A percentile compares a stretch with the other conserved stretches of the same genome.
Evolutionary conservation across 805 yeast species (phyloP).

Genomic region (Tetrapisispora fleetii): DNA sequence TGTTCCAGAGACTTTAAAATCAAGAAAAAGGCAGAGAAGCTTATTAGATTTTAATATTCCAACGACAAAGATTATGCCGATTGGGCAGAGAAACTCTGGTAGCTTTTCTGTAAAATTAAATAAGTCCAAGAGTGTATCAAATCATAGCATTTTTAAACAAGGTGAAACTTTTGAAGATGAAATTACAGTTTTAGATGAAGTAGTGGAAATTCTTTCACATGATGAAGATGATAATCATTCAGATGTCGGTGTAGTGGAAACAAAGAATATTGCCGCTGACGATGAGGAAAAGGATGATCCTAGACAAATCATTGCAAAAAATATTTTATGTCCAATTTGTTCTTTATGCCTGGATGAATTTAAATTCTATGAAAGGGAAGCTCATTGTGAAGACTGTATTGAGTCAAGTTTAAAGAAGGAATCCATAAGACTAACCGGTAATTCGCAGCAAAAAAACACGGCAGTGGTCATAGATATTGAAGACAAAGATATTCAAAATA

Average conservation of each 20-base stretch:
- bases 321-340: conserved; percentile 45
- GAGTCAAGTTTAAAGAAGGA: conserved; percentile 2
- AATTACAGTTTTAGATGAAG: neutral
- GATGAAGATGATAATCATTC: neutral
- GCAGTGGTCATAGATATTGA: neutral
- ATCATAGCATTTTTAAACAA: neutral
- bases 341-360: conserved; percentile 30
- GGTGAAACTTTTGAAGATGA: conserved; percentile 6
- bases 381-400: conserved; percentile 50
- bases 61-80: conserved; percentile 8
- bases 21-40: conserved; percentile 16
- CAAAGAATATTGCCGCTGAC: neutral
- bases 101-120: conserved; percentile 3
- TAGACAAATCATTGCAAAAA: neutral
- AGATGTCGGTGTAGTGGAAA: neutral
- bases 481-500: neutral
- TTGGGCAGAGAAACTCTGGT: conserved; percentile 1
- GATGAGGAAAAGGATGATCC: neutral
- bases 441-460: neutral
- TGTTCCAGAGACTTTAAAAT: neutral
- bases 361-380: conserved; percentile 34
- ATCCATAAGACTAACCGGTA: too few relatives aligned
- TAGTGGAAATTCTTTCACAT: neutral
- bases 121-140: conserved; percentile 1
- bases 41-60: conserved; percentile 22